Evolutionary conservation across 23 red algal species (phyloP), one percentile per base, ranked within the genome.

Genomic region (Gracilaria gracilis): DNA sequence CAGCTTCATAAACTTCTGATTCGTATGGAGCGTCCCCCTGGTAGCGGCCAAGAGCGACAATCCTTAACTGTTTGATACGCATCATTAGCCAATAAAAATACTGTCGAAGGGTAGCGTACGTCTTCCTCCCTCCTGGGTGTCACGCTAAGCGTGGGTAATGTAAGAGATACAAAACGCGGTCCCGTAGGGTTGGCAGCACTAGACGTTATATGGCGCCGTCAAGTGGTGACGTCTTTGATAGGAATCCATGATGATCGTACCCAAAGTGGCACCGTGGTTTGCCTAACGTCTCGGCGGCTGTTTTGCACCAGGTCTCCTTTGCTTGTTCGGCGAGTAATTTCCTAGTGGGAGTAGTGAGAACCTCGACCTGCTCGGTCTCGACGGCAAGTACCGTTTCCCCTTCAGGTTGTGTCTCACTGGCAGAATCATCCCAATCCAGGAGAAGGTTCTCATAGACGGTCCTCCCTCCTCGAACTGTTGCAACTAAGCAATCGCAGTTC

Each of bases 71-170:
- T 58, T 9, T 38, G 32, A 36, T 70, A 87, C 5, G 42, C 65
- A 31, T 75, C 83, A 55, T 38, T 61, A 2, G 39, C 65, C 64
- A 87, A 66, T 87, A 74, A 23, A 46, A 87, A 6, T 61, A 28
- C 64, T 37, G 34, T 58, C 20, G 14, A 7, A 87, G 83, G 33
- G 65, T 87, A 21, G 14, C 34, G 70, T 55, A 87, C 83, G 75
- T 87, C 24, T 66, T 40, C n/a, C 31, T 75, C 4, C 67, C 66
- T 9, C 66, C 83, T 35, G 0, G 44, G 9, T 87, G 83, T 12
- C 65, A 34, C 14, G 35, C 34, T 16, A 73, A 23, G 0, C 67
- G 4, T 33, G 28, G 67, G 21, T 19, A 73, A 29, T 42, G 35
- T 5, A 35, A 44, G n/a, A n/a, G 24, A 4, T 67, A 67, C 1